Evolutionary conservation across 2,329 filamentous ascomycete genomes (phyloP).

Genomic region (Penicillium sp.): DNA sequence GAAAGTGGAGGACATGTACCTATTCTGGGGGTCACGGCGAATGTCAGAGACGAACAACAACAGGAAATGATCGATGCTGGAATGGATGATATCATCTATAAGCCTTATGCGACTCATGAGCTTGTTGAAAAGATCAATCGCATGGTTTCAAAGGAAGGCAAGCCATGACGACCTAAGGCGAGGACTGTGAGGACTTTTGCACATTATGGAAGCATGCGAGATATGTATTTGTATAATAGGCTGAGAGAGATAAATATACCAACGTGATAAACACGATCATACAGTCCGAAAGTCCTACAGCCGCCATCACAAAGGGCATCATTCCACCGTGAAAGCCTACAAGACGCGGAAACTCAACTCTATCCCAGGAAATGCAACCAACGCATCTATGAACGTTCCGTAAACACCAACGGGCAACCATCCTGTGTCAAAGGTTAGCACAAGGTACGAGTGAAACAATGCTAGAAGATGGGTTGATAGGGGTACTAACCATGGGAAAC

Average conservation of each 20-base stretch:
- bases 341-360: not conserved
- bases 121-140: constrained; percentile 67
- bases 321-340: not conserved
- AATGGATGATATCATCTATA: constrained; percentile 76
- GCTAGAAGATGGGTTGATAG: not conserved
- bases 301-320: not conserved
- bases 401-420: constrained; percentile 41
- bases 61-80: constrained; percentile 68
- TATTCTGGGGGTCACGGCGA: constrained; percentile 60
- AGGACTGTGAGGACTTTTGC: not conserved
- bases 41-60: constrained; percentile 73
- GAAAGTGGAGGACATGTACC: constrained; percentile 46
- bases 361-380: not conserved
- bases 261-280: not conserved
- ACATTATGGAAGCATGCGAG: not conserved
- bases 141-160: constrained; percentile 30
- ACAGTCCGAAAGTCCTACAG: too few species aligned
- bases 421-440: constrained; percentile 29
- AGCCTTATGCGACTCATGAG: constrained; percentile 75
- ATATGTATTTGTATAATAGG: not conserved
- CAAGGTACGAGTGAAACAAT: not conserved
- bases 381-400: constrained; percentile 22
- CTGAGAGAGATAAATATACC: not conserved
- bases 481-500: constrained; percentile 49
- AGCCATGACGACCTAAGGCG: not conserved